A percentile compares a stretch with the other conserved stretches of the same genome.
phyloP scores from a whole-genome alignment of 345 rosid species.

The Moringa oleifera region DNA sequence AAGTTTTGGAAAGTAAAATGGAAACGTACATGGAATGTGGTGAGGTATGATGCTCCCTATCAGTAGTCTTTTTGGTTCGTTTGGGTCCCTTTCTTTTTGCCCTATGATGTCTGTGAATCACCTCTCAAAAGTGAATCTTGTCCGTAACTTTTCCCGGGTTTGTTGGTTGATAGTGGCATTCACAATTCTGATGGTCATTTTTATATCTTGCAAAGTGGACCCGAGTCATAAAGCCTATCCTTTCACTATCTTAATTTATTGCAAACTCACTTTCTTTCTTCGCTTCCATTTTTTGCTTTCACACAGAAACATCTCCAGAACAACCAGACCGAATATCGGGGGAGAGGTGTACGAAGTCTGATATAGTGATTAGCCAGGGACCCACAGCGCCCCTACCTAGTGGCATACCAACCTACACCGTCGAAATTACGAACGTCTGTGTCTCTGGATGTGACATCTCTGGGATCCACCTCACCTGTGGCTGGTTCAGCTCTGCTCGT shows the following conservation, averaged over 20 bases:
- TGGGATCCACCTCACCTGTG: slow-evolving; percentile 63
- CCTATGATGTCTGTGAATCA: too few relatives aligned
- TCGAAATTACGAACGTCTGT: slow-evolving; percentile 66
- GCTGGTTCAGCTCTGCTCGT: slow-evolving; percentile 87
- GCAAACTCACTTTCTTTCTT: not conserved
- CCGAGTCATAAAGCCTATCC: not conserved
- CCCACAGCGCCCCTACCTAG: slow-evolving; percentile 54
- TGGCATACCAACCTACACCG: slow-evolving; percentile 79
- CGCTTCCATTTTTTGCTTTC: slow-evolving; percentile 1
- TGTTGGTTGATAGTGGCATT: too few relatives aligned
- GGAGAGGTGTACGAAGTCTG: slow-evolving; percentile 53
- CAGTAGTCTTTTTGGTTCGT: not conserved
- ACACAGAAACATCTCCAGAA: slow-evolving; percentile 20
- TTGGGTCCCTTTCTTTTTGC: not conserved
- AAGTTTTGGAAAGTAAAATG: too few relatives aligned
- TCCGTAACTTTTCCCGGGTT: too few relatives aligned
- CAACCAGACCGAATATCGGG: slow-evolving; percentile 50
- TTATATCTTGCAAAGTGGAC: too few relatives aligned
- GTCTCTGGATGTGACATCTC: slow-evolving; percentile 65
- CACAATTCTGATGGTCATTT: too few relatives aligned
- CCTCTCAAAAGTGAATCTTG: too few relatives aligned
- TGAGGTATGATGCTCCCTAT: too few relatives aligned
- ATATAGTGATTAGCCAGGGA: slow-evolving; percentile 69
- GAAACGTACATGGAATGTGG: not conserved
- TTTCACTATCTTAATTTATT: slow-evolving; percentile 12